Percentiles rank a stretch among this genome's conserved stretches.
Conservation (phyloP, 129 eudicot genomes). For the Scalesia atractyloides region DNA sequence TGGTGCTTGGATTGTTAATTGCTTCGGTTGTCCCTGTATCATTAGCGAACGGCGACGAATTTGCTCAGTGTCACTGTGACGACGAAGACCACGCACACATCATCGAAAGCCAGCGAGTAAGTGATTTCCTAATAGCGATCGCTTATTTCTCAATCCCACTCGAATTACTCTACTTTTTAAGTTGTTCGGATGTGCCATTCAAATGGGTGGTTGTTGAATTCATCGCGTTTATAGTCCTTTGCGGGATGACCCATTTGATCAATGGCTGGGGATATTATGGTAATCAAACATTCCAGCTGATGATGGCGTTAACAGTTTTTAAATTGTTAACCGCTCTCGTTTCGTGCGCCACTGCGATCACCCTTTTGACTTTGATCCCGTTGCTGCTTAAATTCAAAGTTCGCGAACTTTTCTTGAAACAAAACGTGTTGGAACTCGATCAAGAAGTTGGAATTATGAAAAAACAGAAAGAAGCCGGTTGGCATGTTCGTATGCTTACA, state of each 20-base stretch:
- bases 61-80: constrained; percentile 62
- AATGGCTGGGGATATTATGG: constrained; percentile 86
- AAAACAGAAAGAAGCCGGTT: constrained; percentile 73
- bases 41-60: constrained; percentile 40
- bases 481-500: constrained; percentile 77
- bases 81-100: constrained; percentile 72
- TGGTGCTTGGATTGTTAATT: constrained; percentile 38
- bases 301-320: constrained; percentile 67
- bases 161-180: constrained; percentile 73
- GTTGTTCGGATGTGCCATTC: constrained; percentile 76
- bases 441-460: constrained; percentile 84
- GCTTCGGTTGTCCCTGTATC: constrained; percentile 29
- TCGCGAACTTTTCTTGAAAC: constrained; percentile 66
- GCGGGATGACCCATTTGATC: constrained; percentile 85
- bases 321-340: constrained; percentile 78
- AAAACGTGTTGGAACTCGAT: constrained; percentile 79
- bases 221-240: constrained; percentile 71
- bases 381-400: constrained; percentile 75
- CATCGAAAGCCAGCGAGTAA: constrained; percentile 70
- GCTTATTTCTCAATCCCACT: constrained; percentile 85
- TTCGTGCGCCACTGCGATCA: constrained; percentile 82
- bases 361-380: constrained; percentile 73
- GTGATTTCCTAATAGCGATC: constrained; percentile 77
- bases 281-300: constrained; percentile 68
- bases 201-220: constrained; percentile 89